phyloP scores from a whole-genome alignment of 495 filamentous ascomycete species.

The Cercophora scortea region DNA sequence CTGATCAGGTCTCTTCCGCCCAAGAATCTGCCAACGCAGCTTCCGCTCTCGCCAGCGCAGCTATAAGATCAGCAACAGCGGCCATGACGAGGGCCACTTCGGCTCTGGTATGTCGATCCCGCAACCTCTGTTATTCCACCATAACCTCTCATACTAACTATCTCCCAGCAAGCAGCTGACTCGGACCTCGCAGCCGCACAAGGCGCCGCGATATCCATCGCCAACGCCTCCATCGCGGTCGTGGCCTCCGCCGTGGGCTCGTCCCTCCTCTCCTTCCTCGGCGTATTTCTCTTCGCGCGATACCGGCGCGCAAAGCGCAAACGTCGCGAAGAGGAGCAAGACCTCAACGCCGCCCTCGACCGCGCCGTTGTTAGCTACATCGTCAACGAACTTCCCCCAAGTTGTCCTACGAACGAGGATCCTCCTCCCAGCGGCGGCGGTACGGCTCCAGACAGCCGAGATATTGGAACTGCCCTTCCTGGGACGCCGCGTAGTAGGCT shows the following conservation, averaged over 20 bases:
- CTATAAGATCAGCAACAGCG: background rate
- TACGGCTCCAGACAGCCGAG: too few species aligned
- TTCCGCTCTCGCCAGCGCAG: background rate
- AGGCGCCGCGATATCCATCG: constrained; percentile 1
- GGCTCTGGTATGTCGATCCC: constrained; percentile 1
- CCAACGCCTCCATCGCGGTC: constrained; percentile 9
- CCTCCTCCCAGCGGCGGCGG: too few species aligned
- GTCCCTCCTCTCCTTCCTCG: constrained; percentile 13
- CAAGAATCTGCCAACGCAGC: constrained; percentile 7
- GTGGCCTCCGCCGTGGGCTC: constrained; percentile 14
- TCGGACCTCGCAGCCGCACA: background rate
- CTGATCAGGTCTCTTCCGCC: constrained; percentile 4
- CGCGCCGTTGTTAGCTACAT: constrained; percentile 23
- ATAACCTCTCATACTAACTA: background rate
- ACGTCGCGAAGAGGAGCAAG: constrained; percentile 8
- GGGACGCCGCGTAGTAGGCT: too few species aligned
- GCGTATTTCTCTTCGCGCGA: constrained; percentile 11
- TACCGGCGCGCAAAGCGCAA: constrained; percentile 11
- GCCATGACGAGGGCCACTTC: background rate
- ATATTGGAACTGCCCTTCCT: too few species aligned
- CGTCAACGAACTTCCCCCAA: constrained; percentile 10
- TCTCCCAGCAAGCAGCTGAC: background rate
- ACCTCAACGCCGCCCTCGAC: constrained; percentile 16
- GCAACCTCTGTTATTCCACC: background rate
- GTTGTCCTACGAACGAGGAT: background rate